These are phyloP conservation scores for Linderniella brevidens DNA, from an alignment of 257 asterid genomes.

Conservation along the genomic window DNA sequence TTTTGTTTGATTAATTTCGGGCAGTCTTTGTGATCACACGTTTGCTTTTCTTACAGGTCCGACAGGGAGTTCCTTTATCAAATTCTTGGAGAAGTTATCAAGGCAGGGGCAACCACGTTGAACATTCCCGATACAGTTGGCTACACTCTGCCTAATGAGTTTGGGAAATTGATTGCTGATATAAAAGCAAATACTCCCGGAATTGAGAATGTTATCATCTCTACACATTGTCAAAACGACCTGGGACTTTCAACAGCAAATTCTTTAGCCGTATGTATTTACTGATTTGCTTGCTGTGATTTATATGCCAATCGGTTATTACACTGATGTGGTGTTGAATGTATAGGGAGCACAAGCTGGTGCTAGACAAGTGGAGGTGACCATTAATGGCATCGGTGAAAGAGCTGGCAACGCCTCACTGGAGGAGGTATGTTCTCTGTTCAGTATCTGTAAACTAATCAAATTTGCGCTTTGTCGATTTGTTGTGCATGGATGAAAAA, in stretches of 20 bases:
- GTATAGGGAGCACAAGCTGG: conserved; percentile 82
- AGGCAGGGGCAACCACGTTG: conserved; percentile 93
- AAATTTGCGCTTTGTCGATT: not conserved
- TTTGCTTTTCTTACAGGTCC: conserved; percentile 37
- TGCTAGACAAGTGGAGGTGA: conserved; percentile 91
- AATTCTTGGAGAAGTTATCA: conserved; percentile 81
- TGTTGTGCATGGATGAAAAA: too few species aligned
- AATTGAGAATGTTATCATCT: conserved; percentile 70
- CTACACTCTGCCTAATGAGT: conserved; percentile 58
- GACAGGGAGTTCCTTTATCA: conserved; percentile 69
- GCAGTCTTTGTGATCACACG: too few species aligned
- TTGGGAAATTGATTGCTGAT: conserved; percentile 72
- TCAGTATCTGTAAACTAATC: not conserved
- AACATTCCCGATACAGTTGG: conserved; percentile 98
- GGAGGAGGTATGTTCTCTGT: conserved; percentile 62
- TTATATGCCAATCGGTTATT: conserved; percentile 5
- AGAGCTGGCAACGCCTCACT: conserved; percentile 97
- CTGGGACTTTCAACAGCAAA: conserved; percentile 94
- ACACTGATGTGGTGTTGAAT: conserved; percentile 1
- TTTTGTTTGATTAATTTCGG: too few species aligned
- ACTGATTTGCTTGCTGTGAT: not conserved
- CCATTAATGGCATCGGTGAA: conserved; percentile 96
- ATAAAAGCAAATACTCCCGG: conserved; percentile 83
- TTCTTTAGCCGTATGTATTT: conserved; percentile 51
- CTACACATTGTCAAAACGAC: conserved; percentile 95